Evolutionary conservation across 2,329 filamentous ascomycete species (phyloP), one percentile per base, ranked within the genome.

Genomic region (Alternaria angustiovoidea): DNA sequence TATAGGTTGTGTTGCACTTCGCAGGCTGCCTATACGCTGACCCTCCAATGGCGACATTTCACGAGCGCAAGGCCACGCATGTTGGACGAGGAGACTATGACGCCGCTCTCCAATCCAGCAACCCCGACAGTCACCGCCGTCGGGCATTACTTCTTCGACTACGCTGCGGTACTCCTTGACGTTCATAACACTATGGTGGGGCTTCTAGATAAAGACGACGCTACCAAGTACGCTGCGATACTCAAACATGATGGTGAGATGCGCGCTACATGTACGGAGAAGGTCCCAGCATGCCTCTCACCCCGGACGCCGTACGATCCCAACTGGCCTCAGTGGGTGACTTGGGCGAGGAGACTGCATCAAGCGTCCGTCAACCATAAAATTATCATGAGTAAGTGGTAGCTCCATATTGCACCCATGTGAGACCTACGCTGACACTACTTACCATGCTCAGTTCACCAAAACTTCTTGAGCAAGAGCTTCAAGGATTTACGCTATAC

Each of bases 401-500:
- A 20, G 20, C 5, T 36, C 11, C 16, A 2, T 24, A n/a, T 16
- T n/a, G 6, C 14, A 24, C 20, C 1, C 20, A 20, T n/a, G 20
- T 12, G 6, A 18, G 14, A 49, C 3, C 1, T 26, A 26, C 8
- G 32, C 46, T 49, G 18, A 49, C 32, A n/a, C 20, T 38, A 24
- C 2, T 20, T 24, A 12, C 20, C 32, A n/a, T 38, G 14, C n/a
- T 49, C 14, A 49, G 46, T 81, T 5, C 79, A 81, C 53, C 75
- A 81, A 43, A 78, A 75, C 39, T 82, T 81, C 54, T 64, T 82
- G 3, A 78, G 78, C 39, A 68, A 74, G 41, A 81, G 79, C 49
- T 81, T 82, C 62, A 79, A 76, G 3, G 79, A 80, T 41, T 72
- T 71, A 1, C 75, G 77, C n/a, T 83, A 80, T 54, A 75, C 74